These are phyloP conservation scores for Salix dunnii DNA, from an alignment of 345 rosid genomes.

Conservation along the genomic window DNA sequence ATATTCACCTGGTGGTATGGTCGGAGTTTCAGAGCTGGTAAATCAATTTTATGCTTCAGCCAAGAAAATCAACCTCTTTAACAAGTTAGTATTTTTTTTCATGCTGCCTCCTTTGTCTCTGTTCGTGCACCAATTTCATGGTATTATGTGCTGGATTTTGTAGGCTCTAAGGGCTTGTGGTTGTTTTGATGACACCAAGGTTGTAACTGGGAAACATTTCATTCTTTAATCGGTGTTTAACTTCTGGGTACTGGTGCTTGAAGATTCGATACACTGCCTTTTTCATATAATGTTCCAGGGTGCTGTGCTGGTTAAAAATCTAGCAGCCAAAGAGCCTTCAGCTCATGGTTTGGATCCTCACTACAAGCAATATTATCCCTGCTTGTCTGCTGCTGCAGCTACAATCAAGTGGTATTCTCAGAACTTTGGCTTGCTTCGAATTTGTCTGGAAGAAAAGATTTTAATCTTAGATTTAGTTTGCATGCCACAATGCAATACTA, in stretches of 20 bases:
- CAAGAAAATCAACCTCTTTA: conserved; percentile 58
- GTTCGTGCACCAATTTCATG: conserved; percentile 6
- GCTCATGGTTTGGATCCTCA: conserved; percentile 88
- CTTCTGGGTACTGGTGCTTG: conserved; percentile 10
- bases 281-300: conserved; percentile 54
- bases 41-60: conserved; percentile 58
- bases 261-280: conserved; percentile 9
- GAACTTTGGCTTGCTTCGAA: conserved; percentile 6
- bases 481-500: not conserved
- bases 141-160: conserved; percentile 9
- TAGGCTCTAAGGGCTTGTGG: conserved; percentile 87
- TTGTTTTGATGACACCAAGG: conserved; percentile 98
- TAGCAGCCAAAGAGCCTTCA: conserved; percentile 85
- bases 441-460: conserved; percentile 6
- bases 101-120: not conserved
- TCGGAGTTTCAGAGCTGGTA: conserved; percentile 82
- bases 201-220: conserved; percentile 20
- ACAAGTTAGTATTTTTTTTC: not conserved
- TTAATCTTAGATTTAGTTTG: conserved; percentile 1
- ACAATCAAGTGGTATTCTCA: conserved; percentile 70
- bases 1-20: conserved; percentile 82
- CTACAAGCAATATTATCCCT: conserved; percentile 94
- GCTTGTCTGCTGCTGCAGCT: conserved; percentile 90
- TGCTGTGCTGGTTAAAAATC: conserved; percentile 66
- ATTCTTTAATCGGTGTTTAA: conserved; percentile 10